A percentile compares a stretch with the other conserved stretches of the same genome.
These are phyloP conservation scores for Monilinia aucupariae DNA, from an alignment of 2,329 filamentous ascomycete species.

Conservation along the genomic window DNA sequence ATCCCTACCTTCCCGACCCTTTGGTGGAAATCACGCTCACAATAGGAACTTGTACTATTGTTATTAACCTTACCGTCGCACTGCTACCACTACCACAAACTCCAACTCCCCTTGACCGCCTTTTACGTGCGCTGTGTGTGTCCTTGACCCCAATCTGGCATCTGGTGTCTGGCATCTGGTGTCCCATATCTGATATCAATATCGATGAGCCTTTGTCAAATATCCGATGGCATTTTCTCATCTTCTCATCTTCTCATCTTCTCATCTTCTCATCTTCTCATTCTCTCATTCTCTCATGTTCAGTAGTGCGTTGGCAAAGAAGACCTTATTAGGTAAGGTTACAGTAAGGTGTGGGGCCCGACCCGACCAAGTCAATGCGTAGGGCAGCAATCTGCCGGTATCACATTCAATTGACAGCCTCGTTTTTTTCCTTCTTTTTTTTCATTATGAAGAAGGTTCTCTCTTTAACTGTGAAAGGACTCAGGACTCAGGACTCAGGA, in stretches of 20 bases:
- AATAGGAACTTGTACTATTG: too few species aligned
- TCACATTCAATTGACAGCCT: conserved; percentile 14
- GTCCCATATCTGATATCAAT: background rate
- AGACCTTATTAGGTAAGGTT: conserved; percentile 10
- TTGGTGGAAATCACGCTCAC: too few species aligned
- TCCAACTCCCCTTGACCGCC: background rate
- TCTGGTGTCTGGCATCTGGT: too few species aligned
- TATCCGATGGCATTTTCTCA: background rate
- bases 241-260: too few species aligned
- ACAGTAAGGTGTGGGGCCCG: conserved; percentile 13
- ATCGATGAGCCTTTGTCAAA: background rate
- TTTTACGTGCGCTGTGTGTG: background rate
- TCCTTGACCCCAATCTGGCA: too few species aligned
- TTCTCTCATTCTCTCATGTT: too few species aligned
- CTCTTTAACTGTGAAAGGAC: background rate
- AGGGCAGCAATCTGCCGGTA: conserved; percentile 16
- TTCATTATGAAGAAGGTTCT: background rate
- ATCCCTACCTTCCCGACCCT: too few species aligned
- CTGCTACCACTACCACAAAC: too few species aligned
- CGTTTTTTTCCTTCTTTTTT: conserved; percentile 10
- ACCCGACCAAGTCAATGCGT: conserved; percentile 10
- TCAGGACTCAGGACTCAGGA: too few species aligned
- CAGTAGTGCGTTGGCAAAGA: conserved; percentile 15
- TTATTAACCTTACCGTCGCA: too few species aligned
- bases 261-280: too few species aligned